Base-by-base conservation (phyloP, 169 alveolate species). In the Plasmodium gallinaceum region DNA sequence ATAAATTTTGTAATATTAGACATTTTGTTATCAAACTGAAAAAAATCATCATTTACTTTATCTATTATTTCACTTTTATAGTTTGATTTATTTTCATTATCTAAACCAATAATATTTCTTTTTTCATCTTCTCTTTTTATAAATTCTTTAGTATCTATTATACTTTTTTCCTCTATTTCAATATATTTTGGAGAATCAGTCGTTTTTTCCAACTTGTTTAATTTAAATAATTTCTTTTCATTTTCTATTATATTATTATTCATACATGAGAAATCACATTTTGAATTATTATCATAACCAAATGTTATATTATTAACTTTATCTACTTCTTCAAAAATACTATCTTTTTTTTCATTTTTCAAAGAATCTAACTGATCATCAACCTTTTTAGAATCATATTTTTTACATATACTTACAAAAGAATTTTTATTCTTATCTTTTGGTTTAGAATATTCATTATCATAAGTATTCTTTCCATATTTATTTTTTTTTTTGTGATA, bases 221-320 rank as follows among this genome's bases (percentile, higher is more conserved):
- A 22, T 71, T 83, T 83, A 69, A 83, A 83, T 83, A 83, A 68
- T 57, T 83, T 83, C 32, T 83, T 83, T 83, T 83, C 91, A 83
- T 83, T 83, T 83, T 83, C 91, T 24, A 83, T 83, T 42, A 83
- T 60, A 61, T 32, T 83, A 62, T 83, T 83, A 68, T 68, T 83
- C 91, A 83, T 83, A 60, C 68, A 83, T 10, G 78, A 54, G 48
- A 83, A 83, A 26, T 68, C 80, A 58, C 91, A 42, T 39, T 83
- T 83, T 1, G 62, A 48, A n/a, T 83, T 83, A 45, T 68, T 72
- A 46, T 26, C 22, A 71, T 65, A 61, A 7, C 91, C 91, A 20
- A 83, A 83, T n/a, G 91, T 83, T 16, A 83, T 83, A 46, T 48
- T 83, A 46, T 83, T 83, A 24, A 83, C 66, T 62, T 68, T 83